These are phyloP conservation scores for Maudiozyma serrabonitensis DNA, from an alignment of 805 yeast genomes.

Conservation along the genomic window DNA sequence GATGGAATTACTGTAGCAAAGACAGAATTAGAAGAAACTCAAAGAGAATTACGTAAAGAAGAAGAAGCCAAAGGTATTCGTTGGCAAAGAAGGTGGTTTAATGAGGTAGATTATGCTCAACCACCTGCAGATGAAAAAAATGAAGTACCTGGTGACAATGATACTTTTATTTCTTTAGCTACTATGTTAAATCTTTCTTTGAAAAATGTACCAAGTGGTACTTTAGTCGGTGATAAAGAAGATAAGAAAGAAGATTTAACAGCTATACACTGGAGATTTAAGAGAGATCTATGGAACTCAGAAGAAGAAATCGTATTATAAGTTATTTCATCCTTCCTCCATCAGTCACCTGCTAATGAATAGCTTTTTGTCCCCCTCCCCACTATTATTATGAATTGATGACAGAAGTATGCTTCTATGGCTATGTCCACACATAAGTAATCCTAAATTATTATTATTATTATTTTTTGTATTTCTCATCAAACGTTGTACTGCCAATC, in stretches of 20 bases:
- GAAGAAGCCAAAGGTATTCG: constrained; percentile 55
- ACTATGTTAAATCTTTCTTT: constrained; percentile 47
- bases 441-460: no score
- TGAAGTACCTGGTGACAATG: constrained; percentile 23
- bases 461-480: no score
- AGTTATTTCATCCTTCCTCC: not conserved
- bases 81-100: constrained; percentile 88
- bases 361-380: no score
- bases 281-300: constrained; percentile 42
- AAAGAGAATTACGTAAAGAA: constrained; percentile 70
- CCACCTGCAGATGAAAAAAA: constrained; percentile 18
- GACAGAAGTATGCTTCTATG: no score
- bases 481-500: no score
- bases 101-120: constrained; percentile 35
- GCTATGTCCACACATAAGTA: no score
- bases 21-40: constrained; percentile 72
- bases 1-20: constrained; percentile 70
- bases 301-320: constrained; percentile 49
- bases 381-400: no score
- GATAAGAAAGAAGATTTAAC: constrained; percentile 38
- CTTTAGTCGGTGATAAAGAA: constrained; percentile 46
- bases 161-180: constrained; percentile 36
- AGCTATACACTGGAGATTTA: constrained; percentile 64
- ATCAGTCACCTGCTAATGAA: no score
- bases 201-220: constrained; percentile 62